Base-by-base conservation (phyloP, 306 rosid genomes). In the Lagenaria siceraria region DNA sequence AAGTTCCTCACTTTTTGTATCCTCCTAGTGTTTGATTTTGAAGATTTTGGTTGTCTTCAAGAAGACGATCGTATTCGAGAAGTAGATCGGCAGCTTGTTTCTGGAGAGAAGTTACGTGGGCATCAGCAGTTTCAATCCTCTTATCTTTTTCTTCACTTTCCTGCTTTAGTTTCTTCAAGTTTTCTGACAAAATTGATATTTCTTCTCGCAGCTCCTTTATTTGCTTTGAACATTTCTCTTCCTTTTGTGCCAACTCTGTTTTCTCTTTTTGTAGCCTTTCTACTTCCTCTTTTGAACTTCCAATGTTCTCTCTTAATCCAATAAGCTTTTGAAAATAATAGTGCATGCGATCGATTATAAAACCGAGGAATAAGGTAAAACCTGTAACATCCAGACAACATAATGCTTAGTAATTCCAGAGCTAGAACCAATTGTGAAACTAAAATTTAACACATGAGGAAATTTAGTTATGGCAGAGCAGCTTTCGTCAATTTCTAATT, bases 11-110 rank as follows among this genome's bases (percentile, higher is more conserved):
- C 65, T 72, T 80, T 78, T 76, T 87, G 17, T 29, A 81, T 64
- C 89, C 84, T 33, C 52, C 76, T 27, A 46, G 24, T 42, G 83
- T 60, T 82, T 87, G 93, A 88, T 83, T 81, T 82, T 90, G 96
- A 79, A 90, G 96, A 75, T 86, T 88, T 80, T 92, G 97, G 87
- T 90, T 92, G 77, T 90, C 96, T 90, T 90, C 93, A 58, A 92
- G 87, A 52, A 92, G 88, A 31, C 91, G 83, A 76, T 90, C 97
- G 10, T 90, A 92, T 73, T 92, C 97, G 10, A 92, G 96, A 64
- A 92, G 88, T 60, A 92, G 79, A 85, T 92, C 93, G 2, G 96
- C 93, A 1, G 92, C 93, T 78, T 92, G 96, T 73, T 90, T 90
- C 75, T 88, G 93, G 75, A 88, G 93, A 72, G 96, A 84, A 80